Evolutionary conservation across 305 asterid genomes (phyloP), one percentile per base, ranked within the genome.

Genomic region (Fraxinus latifolia): DNA sequence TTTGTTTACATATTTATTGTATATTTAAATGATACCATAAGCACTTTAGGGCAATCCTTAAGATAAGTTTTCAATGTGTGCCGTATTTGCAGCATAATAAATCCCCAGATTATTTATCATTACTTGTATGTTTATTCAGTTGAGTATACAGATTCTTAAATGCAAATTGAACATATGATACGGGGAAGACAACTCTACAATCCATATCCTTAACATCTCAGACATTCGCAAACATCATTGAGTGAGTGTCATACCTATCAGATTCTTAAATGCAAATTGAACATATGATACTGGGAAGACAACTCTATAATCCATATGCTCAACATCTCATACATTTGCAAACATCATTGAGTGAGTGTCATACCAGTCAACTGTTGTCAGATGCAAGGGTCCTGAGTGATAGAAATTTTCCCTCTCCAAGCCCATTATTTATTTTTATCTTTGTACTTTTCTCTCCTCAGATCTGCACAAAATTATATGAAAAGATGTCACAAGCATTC

Each of bases 291-390:
- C 17, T 0, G 65, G 67, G 77, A 33, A 17, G 50, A 31, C 74
- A 60, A 44, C 36, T 1, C 19, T 34, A 33, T 34, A 42, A 53
- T 37, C 29, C 8, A 14, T 4, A 0, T 80, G 31, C 19, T 7
- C 71, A 79, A 71, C 82, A 75, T 60, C 65, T 50, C 2, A 31
- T n/a, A 32, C 37, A 65, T 11, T 65, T 1, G 7, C 17, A 25
- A 25, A 65, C 73, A 58, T 37, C 72, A 42, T 27, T 12, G 5
- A 39, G 80, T 14, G 42, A 78, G 72, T 7, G 17, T 32, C 86
- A 84, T 84, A 95, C 99, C 99, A 95, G 88, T 95, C 95, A 80
- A 90, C 81, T 79, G 84, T 70, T 44, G 93, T 91, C 74, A 95
- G 90, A 83, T 94, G 91, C 83, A 86, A 70, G 58, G 99, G 99